Evolutionary conservation across 805 yeast genomes (phyloP), one percentile per base, ranked within the genome.

Genomic region (Pichia kluyveri): DNA sequence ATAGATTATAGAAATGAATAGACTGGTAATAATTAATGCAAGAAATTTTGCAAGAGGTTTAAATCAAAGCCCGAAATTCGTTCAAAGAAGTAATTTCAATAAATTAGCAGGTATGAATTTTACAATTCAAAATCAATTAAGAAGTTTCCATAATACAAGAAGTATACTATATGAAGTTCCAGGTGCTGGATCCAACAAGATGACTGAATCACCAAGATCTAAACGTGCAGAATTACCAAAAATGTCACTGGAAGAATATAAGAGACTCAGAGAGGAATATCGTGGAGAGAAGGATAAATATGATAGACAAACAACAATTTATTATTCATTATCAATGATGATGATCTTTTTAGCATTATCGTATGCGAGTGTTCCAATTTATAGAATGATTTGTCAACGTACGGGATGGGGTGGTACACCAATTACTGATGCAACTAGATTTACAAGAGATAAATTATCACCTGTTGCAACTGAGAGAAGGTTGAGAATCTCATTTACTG

Each of bases 341-440:
- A 66, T 90, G 30, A 67, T 80, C 3, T 86, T 87, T 53, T 67
- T 87, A 17, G 86, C 95, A 0, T 69, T 91, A 7, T 76, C 95
- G 0, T 93, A 88, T 66, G 86, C 89, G 10, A 86, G 96, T 1
- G 99, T 93, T 18, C 98, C 98, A 5, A 68, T 93, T 8, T 93
- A 93, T 65, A 71, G 97, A 55, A 88, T 90, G 9, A 73, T 93
- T 31, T 93, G 99, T 71, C 86, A 90, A 57, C 77, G 95, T 65
- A 90, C 97, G 0, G 99, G 99, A 0, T 93, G 85, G 77, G 96
- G 91, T 44, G 99, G 99, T 40, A 82, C 84, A 9, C 98, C 98
- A 11, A 84, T 90, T 57, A 90, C 97, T 0, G 98, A 93, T 61
- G 66, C 72, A 41, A 64, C 81, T 11, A 80, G 77, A 57, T 86